Conservation (phyloP, 176 grass and related monocot species). For the Aegilops bicornis region DNA sequence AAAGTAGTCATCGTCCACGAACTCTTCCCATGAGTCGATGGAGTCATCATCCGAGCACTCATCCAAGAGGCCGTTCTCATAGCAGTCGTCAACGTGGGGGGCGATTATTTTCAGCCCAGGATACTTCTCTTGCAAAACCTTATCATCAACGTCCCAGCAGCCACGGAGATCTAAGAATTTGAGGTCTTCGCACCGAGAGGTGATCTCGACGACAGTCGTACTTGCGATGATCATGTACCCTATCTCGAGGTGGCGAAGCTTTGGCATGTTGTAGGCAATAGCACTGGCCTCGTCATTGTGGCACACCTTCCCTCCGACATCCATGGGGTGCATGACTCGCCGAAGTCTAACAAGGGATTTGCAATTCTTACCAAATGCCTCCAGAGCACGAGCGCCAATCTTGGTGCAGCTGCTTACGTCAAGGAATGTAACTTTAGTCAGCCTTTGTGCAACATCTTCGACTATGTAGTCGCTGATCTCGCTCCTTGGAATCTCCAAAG, state of each 20-base stretch:
- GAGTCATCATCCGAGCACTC: slow-evolving; percentile 77
- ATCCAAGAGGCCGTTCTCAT: slow-evolving; percentile 75
- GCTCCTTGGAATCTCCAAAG: slow-evolving; percentile 75
- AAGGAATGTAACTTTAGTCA: slow-evolving; percentile 68
- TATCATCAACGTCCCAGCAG: slow-evolving; percentile 84
- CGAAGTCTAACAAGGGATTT: slow-evolving; percentile 61
- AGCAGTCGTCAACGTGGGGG: slow-evolving; percentile 7
- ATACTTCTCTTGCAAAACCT: slow-evolving; percentile 54
- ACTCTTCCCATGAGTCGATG: slow-evolving; percentile 70
- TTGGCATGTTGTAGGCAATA: slow-evolving; percentile 82
- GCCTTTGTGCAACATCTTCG: slow-evolving; percentile 61
- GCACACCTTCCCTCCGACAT: slow-evolving; percentile 56
- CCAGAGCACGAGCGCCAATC: slow-evolving; percentile 60
- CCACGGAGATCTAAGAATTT: slow-evolving; percentile 76
- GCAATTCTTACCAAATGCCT: slow-evolving; percentile 79
- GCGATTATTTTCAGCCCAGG: slow-evolving; percentile 57
- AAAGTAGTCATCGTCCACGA: slow-evolving; percentile 50
- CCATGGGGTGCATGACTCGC: slow-evolving; percentile 83
- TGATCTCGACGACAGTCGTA: slow-evolving; percentile 54
- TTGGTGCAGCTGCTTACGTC: slow-evolving; percentile 90
- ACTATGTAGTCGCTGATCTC: slow-evolving; percentile 75
- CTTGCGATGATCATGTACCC: slow-evolving; percentile 72
- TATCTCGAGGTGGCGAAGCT: slow-evolving; percentile 70
- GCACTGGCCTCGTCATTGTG: slow-evolving; percentile 83
- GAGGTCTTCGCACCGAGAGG: slow-evolving; percentile 68